A percentile compares a stretch with the other conserved stretches of the same genome.
These are phyloP conservation scores for Alternaria sp. DNA, from an alignment of 2,329 filamentous ascomycete species.

Conservation along the genomic window DNA sequence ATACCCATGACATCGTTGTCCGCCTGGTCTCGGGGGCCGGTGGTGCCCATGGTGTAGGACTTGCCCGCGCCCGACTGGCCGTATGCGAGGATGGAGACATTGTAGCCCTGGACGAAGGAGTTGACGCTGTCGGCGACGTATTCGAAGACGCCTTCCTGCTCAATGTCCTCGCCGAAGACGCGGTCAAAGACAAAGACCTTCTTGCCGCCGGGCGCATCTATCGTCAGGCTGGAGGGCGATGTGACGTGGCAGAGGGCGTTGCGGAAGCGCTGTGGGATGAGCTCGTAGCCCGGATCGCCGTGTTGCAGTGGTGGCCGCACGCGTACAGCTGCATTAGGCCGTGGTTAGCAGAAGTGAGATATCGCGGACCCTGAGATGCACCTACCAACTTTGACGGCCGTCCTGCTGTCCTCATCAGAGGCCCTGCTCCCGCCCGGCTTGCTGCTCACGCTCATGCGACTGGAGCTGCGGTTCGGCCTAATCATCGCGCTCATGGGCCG, in stretches of 20 bases:
- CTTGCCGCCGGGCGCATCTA: conserved; percentile 89
- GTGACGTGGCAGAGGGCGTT: conserved; percentile 89
- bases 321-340: conserved; percentile 73
- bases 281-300: conserved; percentile 87
- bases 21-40: conserved; percentile 78
- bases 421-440: conserved; percentile 79
- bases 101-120: conserved; percentile 94
- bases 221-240: conserved; percentile 80
- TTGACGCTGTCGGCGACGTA: conserved; percentile 89
- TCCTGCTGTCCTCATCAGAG: conserved; percentile 88
- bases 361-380: conserved; percentile 39
- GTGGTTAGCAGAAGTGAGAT: conserved; percentile 28
- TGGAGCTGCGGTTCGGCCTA: conserved; percentile 77
- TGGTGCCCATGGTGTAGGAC: conserved; percentile 98
- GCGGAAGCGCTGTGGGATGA: conserved; percentile 95
- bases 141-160: conserved; percentile 91
- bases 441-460: conserved; percentile 83
- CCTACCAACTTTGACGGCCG: conserved; percentile 95
- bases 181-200: conserved; percentile 97
- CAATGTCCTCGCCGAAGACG: conserved; percentile 83
- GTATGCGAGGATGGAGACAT: conserved; percentile 96
- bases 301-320: conserved; percentile 85
- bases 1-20: conserved; percentile 78
- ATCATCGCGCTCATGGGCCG: conserved; percentile 80
- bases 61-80: conserved; percentile 98